Evolutionary conservation across 2,329 filamentous ascomycete genomes (phyloP).

Genomic region (Fusarium goolgardi): DNA sequence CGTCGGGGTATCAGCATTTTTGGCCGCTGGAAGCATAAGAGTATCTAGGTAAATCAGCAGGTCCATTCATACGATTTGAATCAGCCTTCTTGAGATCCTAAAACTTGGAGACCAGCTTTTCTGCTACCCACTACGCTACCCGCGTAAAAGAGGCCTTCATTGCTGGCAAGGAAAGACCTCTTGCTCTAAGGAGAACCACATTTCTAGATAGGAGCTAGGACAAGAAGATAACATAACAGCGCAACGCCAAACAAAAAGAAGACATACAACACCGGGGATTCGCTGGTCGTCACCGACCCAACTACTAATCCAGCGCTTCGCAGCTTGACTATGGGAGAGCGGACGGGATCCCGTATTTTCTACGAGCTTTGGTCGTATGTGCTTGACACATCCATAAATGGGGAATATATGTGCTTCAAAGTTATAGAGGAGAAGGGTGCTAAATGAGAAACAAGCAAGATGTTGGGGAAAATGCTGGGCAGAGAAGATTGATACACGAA

Average conservation of each 20-base stretch:
- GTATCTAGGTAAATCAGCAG: too few species aligned
- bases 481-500: not conserved
- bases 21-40: too few species aligned
- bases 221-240: not conserved
- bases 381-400: too few species aligned
- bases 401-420: not conserved
- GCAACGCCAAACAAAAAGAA: not conserved
- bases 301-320: constrained; percentile 40
- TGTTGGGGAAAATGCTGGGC: not conserved
- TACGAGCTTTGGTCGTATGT: constrained; percentile 32
- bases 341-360: constrained; percentile 37
- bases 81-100: too few species aligned
- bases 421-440: not conserved
- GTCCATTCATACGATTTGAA: too few species aligned
- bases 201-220: not conserved
- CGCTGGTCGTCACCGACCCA: constrained; percentile 38
- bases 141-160: not conserved
- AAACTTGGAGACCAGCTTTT: too few species aligned
- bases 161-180: not conserved
- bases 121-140: too few species aligned
- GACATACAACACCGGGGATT: constrained; percentile 39
- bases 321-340: constrained; percentile 37
- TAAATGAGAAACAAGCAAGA: not conserved
- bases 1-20: too few species aligned
- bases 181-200: not conserved